These are phyloP conservation scores for Mychonastes homosphaera DNA, from an alignment of 139 green algal genomes.

Conservation along the genomic window DNA sequence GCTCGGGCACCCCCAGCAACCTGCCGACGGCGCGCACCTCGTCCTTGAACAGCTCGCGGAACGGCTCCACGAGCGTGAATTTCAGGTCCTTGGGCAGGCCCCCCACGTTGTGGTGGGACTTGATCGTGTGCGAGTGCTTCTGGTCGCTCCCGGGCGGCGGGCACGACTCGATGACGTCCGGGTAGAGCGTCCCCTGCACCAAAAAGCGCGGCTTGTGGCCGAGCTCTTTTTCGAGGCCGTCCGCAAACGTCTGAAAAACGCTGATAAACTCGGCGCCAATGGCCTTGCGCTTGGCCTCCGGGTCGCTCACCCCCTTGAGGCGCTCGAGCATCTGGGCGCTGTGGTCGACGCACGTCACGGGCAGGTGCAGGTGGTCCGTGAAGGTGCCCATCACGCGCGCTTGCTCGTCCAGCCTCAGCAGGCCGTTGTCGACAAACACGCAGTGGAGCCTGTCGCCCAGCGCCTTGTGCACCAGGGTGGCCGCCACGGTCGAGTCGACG, in stretches of 20 bases:
- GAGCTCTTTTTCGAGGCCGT: slow-evolving; percentile 55
- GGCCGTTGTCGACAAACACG: slow-evolving; percentile 98
- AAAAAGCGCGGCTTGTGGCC: slow-evolving; percentile 69
- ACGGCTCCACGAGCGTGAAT: slow-evolving; percentile 95
- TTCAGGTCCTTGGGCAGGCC: slow-evolving; percentile 93
- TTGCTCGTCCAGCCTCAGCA: slow-evolving; percentile 78
- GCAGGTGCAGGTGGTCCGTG: slow-evolving; percentile 89
- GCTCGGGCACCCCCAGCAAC: slow-evolving; percentile 48
- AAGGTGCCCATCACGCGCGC: slow-evolving; percentile 95
- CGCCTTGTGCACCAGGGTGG: slow-evolving; percentile 90
- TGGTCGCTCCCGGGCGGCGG: slow-evolving; percentile 83
- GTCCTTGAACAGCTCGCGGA: slow-evolving; percentile 97
- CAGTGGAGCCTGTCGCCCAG: slow-evolving; percentile 96
- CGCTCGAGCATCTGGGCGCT: slow-evolving; percentile 34
- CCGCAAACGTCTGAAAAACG: slow-evolving; percentile 78
- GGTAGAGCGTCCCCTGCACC: slow-evolving; percentile 94
- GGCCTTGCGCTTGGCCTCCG: slow-evolving; percentile 93
- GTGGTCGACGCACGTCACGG: slow-evolving; percentile 90
- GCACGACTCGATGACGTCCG: slow-evolving; percentile 97
- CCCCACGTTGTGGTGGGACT: slow-evolving; percentile 99
- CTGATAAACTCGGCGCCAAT: slow-evolving; percentile 94
- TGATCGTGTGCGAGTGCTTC: slow-evolving; percentile 99
- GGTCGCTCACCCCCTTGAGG: slow-evolving; percentile 77
- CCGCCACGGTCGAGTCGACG: slow-evolving; percentile 93
- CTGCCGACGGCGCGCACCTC: slow-evolving; percentile 62